Evolutionary conservation across 2,329 filamentous ascomycete species (phyloP).

Genomic region (Colletotrichum sansevieriae): DNA sequence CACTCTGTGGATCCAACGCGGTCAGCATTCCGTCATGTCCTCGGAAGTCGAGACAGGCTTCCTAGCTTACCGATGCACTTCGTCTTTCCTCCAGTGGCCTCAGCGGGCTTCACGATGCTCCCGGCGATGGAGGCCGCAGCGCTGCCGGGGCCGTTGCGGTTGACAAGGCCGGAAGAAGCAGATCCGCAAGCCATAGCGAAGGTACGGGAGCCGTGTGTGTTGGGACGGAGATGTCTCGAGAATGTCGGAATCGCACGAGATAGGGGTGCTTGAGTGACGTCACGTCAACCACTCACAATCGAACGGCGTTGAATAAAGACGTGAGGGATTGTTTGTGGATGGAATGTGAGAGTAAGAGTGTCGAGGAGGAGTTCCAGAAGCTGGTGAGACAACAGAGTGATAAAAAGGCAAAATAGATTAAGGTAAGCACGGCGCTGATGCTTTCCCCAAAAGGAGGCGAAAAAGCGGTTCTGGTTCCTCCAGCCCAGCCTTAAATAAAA

Average conservation of each 20-base stretch:
- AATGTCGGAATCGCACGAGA: background rate
- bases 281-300: conserved; percentile 9
- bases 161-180: conserved; percentile 49
- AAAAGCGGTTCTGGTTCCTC: conserved; percentile 30
- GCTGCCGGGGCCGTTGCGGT: conserved; percentile 62
- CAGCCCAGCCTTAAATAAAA: conserved; percentile 32
- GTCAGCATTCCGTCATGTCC: background rate
- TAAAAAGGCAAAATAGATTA: background rate
- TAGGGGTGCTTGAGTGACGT: conserved; percentile 21
- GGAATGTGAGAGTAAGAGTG: too few relatives aligned
- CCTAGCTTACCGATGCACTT: conserved; percentile 55
- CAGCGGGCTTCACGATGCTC: conserved; percentile 64
- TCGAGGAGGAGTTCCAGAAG: too few relatives aligned
- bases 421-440: background rate
- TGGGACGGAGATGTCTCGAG: background rate
- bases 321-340: too few relatives aligned
- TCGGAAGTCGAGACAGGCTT: too few relatives aligned
- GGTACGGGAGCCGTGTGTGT: background rate
- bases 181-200: conserved; percentile 51
- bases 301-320: background rate
- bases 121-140: conserved; percentile 62
- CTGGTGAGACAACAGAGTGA: background rate
- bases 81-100: conserved; percentile 56
- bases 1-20: conserved; percentile 49
- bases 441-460: background rate